Base-by-base conservation (phyloP, 2,329 filamentous ascomycete genomes). In the Penicillium sumatraense region DNA sequence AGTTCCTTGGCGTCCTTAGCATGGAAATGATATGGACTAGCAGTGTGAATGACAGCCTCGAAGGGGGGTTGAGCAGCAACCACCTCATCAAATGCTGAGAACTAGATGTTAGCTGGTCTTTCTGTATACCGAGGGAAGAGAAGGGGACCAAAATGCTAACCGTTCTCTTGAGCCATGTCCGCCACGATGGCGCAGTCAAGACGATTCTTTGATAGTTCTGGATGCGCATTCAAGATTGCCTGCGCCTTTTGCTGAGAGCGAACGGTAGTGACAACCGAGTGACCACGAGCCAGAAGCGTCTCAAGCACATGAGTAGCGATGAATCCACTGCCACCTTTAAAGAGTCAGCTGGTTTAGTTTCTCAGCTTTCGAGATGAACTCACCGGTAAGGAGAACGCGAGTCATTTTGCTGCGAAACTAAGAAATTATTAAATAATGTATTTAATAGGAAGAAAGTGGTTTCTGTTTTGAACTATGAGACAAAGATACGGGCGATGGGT, bases 31-130 rank as follows among this genome's bases (percentile, higher is more conserved):
- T 88, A 91, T 0, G 89, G 89, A 0, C 82, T 86, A 1, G 88
- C 87, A 2, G 87, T 89, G 71, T 90, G 87, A 47, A 90, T 80
- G 44, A 93, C 87, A 20, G 81, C 85, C 64, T 89, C 86, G 56
- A 93, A 88, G 0, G 84, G 83, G 0, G 82, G 82, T 41, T 84
- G 78, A 10, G 81, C 83, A 41, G 81, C 70, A 24, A 85, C 80
- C 8, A 81, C 83, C 57, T 80, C 68, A 54, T 87, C 81, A 60
- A 93, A 93, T 9, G 88, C 88, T 44, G 81, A 81, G 55, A 6
- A 48, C 6, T 10, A 18, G 31, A 20, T 49, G 46, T 46, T 44
- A 16, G n/a, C 8, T 8, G 3, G 14, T 20, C 46, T 27, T 18
- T 27, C 7, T 5, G 20, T 24, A 16, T 21, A 35, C 3, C 42